Conservation (phyloP, 2,329 filamentous ascomycete species). For the Monilinia fructicola region DNA sequence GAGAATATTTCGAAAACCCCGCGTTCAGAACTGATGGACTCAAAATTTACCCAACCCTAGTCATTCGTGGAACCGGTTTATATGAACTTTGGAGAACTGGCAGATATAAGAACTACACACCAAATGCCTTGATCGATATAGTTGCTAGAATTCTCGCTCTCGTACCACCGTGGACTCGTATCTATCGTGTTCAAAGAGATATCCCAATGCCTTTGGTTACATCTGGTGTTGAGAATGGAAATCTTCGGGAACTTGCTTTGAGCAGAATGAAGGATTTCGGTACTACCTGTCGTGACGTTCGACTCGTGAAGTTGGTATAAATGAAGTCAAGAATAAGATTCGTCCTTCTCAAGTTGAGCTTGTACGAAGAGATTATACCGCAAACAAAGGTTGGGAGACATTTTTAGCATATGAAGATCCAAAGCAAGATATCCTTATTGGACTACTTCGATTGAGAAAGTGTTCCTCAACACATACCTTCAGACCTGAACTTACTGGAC, state of each 20-base stretch:
- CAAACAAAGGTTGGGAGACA: constrained; percentile 97
- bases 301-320: constrained; percentile 97
- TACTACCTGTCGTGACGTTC: constrained; percentile 92
- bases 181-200: constrained; percentile 96
- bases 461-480: constrained; percentile 92
- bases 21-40: constrained; percentile 94
- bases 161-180: constrained; percentile 95
- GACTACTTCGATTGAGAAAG: constrained; percentile 81
- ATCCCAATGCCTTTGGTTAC: constrained; percentile 99
- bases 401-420: constrained; percentile 98
- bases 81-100: constrained; percentile 98
- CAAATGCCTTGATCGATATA: constrained; percentile 92
- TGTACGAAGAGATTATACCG: constrained; percentile 86
- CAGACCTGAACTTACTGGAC: constrained; percentile 78
- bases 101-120: constrained; percentile 97
- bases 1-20: constrained; percentile 96
- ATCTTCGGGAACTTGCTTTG: constrained; percentile 86
- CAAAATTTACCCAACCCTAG: constrained; percentile 96
- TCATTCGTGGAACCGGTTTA: constrained; percentile 92
- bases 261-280: constrained; percentile 99
- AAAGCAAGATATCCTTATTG: constrained; percentile 97
- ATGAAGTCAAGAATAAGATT: constrained; percentile 99
- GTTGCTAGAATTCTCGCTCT: constrained; percentile 94
- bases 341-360: constrained; percentile 94
- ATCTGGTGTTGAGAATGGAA: constrained; percentile 96